Percentiles rank a stretch among this genome's conserved stretches.
phyloP scores from a whole-genome alignment of 1,284 basidiomycete genomes.

The Lentinula novae-zelandiae region DNA sequence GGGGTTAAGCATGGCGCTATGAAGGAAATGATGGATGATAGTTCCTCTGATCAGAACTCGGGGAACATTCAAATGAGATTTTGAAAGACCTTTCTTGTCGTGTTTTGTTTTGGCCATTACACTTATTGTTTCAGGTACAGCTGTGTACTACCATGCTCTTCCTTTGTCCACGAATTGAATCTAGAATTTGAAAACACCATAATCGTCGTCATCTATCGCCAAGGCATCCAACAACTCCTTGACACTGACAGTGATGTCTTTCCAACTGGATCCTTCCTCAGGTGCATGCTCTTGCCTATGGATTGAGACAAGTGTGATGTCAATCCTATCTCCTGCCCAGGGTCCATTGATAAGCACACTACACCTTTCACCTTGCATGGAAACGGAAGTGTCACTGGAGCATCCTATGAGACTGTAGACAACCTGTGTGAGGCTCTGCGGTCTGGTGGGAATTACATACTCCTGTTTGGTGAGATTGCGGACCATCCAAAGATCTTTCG shows the following conservation, averaged over 20 bases:
- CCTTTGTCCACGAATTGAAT: too few relatives aligned
- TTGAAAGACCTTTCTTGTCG: too few relatives aligned
- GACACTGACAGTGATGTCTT: neutral
- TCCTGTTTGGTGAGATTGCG: neutral
- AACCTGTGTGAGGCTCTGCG: neutral
- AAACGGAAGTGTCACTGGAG: neutral
- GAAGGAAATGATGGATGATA: slow-evolving; percentile 1
- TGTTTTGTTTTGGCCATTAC: too few relatives aligned
- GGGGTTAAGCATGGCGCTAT: slow-evolving; percentile 28
- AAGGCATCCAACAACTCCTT: neutral
- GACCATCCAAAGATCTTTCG: neutral
- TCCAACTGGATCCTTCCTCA: neutral
- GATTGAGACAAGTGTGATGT: neutral
- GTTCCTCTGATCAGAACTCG: too few relatives aligned
- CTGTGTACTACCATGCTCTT: too few relatives aligned
- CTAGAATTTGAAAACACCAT: too few relatives aligned
- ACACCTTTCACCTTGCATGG: neutral
- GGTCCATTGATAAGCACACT: neutral
- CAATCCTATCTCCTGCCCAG: neutral
- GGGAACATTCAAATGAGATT: too few relatives aligned
- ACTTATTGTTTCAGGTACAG: too few relatives aligned
- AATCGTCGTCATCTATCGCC: neutral
- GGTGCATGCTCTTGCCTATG: neutral
- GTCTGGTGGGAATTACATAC: neutral
- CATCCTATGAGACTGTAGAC: neutral